Base-by-base conservation (phyloP, 2,329 filamentous ascomycete genomes). In the Phaeoacremonium minimum region DNA sequence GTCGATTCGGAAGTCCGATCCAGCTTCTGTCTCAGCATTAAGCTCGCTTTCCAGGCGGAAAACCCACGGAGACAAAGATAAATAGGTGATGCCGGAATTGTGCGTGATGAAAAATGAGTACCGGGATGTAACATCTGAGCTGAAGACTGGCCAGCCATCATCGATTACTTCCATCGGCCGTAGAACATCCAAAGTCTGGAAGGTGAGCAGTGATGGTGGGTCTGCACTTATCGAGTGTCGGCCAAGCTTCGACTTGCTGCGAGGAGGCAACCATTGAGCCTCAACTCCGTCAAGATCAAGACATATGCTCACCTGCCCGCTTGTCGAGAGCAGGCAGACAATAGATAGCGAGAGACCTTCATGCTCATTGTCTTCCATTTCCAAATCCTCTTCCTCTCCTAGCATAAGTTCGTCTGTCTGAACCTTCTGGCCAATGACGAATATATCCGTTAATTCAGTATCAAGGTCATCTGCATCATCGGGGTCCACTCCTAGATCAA, bases 31-130 rank as follows among this genome's bases (percentile, higher is more conserved):
- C 37, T 75, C 70, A 9, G 66, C 71, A 36, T 67, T 64, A 13
- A 83, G 61, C 57, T 83, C 79, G 33, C 71, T 69, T 52, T 83
- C 79, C 1, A 83, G 64, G 3, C 77, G 69, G 55, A 79, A 82
- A 4, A 82, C 71, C 79, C 79, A 83, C 2, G 77, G 69, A 2
- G 73, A 61, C 20, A 83, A 62, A 3, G 77, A 82, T 11, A 83
- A 58, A 40, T 70, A 75, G 2, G 72, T 79, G 46, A 83, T 74
- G 40, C 73, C 76, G 5, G 70, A 72, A 28, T 77, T 68, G 44
- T 81, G 73, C 0, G 78, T 83, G 36, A 83, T 63, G 44, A 73
- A 83, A 46, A 83, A 79, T 12, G 66, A 72, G 53, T 83, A 83
- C 20, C 77, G 69, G 5, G 78, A 82, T 28, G 69, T 74, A 37